phyloP scores from a whole-genome alignment of 1,284 basidiomycete genomes.

The Golubevia pallescens region DNA sequence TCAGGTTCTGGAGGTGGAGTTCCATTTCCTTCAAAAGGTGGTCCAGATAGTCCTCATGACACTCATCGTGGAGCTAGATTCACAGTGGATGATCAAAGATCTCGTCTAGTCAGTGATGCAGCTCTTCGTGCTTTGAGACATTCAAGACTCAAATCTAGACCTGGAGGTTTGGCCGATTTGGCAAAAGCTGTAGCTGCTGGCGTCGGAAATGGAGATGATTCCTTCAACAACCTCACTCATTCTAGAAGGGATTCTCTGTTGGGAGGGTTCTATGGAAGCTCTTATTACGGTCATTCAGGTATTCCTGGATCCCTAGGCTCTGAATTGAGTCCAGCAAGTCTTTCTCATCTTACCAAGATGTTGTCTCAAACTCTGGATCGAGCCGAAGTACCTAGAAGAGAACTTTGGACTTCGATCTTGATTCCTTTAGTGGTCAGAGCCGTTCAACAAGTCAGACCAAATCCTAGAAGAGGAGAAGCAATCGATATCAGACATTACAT shows the following conservation, averaged over 20 bases:
- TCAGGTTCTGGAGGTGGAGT: not conserved
- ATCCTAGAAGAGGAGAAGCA: slow-evolving; percentile 72
- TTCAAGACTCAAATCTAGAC: slow-evolving; percentile 8
- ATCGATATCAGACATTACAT: slow-evolving; percentile 95
- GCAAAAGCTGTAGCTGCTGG: slow-evolving; percentile 1
- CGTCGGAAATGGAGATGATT: not conserved
- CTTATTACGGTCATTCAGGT: not conserved
- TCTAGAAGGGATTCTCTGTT: slow-evolving; percentile 5
- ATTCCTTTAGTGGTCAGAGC: slow-evolving; percentile 46
- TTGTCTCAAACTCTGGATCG: slow-evolving; percentile 44
- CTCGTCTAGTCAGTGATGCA: slow-evolving; percentile 16
- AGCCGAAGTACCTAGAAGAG: slow-evolving; percentile 26
- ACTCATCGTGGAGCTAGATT: not conserved
- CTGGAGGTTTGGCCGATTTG: not conserved
- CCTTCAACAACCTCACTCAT: slow-evolving; percentile 14
- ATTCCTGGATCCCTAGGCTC: not conserved
- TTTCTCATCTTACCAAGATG: slow-evolving; percentile 43
- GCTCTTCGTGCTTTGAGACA: slow-evolving; percentile 14
- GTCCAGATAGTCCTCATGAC: not conserved
- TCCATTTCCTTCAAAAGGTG: not conserved
- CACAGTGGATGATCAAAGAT: slow-evolving; percentile 4
- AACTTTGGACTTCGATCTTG: slow-evolving; percentile 48
- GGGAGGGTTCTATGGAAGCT: not conserved
- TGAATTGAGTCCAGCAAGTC: slow-evolving; percentile 2
- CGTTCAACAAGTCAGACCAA: slow-evolving; percentile 50